Base-by-base conservation (phyloP, 352 stramenopile species). In the Phytophthora litchii region DNA sequence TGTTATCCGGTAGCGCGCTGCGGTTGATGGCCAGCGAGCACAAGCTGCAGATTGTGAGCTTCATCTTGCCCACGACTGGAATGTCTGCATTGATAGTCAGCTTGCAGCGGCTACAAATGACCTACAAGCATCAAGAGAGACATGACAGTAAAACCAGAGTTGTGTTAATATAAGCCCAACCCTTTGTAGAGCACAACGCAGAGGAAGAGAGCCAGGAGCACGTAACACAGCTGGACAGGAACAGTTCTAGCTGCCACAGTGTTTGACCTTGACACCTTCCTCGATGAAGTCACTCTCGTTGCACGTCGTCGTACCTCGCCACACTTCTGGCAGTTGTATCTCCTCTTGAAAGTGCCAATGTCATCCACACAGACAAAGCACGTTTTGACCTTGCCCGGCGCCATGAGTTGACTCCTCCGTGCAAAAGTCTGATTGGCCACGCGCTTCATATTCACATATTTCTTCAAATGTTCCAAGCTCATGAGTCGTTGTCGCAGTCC, bases 281-380 rank as follows among this genome's bases (percentile, higher is more conserved):
- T 45, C 44, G 25, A n/a, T n/a, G n/a, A n/a, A n/a, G n/a, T n/a
- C n/a, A n/a, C 49, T 19, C 27, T 54, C 38, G 32, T 47, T 3
- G 27, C 20, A 35, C 29, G 43, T 23, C 40, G 19, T 27, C 64
- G 32, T 72, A 85, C 83, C 72, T 93, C 83, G 35, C 83, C 83
- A 57, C 83, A 93, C 49, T 93, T 93, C 59, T 93, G 81, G 63
- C 83, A 93, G 60, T 91, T 90, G 70, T 87, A 93, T 67, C 81
- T 82, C 41, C 83, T 76, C 65, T 83, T 83, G 62, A 93, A 91
- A 36, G 78, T 80, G 55, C 83, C 81, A 42, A 93, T 90, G 44
- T 93, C 83, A 60, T 89, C 83, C 17, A 90, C 80, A 40, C 83
- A 93, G 9, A 91, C 81, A 47, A 81, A 93, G 61, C 83, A 93